Conservation (phyloP, 768 basidiomycete genomes). For the Symmetrospora coprosmae region DNA sequence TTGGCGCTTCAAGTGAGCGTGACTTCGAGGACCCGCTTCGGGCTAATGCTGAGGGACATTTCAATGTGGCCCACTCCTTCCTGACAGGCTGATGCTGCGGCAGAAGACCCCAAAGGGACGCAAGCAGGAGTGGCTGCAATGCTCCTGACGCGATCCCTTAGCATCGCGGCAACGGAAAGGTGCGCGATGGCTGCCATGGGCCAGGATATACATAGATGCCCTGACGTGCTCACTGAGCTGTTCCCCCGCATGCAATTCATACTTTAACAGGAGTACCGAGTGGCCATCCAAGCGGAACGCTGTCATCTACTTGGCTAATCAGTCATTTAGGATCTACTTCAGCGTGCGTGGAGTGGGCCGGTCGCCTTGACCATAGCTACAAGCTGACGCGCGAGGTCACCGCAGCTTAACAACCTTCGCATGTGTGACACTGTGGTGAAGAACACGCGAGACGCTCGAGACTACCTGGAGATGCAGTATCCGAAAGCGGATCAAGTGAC, state of each 20-base stretch:
- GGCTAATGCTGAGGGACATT: background rate
- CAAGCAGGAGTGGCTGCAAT: constrained; percentile 26
- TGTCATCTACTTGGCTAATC: constrained; percentile 31
- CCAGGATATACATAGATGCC: background rate
- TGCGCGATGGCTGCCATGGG: background rate
- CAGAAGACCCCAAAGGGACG: constrained; percentile 23
- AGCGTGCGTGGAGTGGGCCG: background rate
- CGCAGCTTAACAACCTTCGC: constrained; percentile 29
- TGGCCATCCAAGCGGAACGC: constrained; percentile 28
- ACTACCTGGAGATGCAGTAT: constrained; percentile 19
- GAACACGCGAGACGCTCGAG: constrained; percentile 25
- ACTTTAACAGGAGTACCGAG: background rate
- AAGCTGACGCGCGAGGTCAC: background rate
- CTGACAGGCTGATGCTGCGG: constrained; percentile 25
- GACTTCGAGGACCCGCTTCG: background rate
- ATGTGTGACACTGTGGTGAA: constrained; percentile 32
- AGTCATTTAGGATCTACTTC: constrained; percentile 32
- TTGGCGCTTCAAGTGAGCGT: constrained; percentile 23
- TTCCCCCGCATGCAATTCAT: background rate
- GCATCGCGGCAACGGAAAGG: constrained; percentile 28
- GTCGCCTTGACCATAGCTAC: background rate
- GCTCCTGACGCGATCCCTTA: constrained; percentile 24
- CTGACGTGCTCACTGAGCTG: too few species aligned
- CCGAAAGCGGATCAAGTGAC: constrained; percentile 25
- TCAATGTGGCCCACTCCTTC: background rate